Conservation (phyloP, 2,329 filamentous ascomycete species). For the Exophiala sideris region DNA sequence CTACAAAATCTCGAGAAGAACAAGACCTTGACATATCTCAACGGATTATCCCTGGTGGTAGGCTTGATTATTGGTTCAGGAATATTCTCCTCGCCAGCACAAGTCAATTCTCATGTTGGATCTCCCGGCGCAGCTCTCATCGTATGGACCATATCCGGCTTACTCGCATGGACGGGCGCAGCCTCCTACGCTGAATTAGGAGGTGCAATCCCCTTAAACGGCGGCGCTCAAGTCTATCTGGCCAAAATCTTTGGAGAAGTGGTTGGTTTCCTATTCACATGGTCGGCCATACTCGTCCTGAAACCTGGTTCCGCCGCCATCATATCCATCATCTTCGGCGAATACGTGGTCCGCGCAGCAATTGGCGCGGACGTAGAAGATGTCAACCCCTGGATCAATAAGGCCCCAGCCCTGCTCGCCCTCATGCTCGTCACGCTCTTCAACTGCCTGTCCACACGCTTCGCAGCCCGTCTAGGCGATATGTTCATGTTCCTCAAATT, state of each 20-base stretch:
- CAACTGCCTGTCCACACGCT: conserved; percentile 85
- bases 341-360: conserved; percentile 86
- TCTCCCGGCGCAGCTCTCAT: conserved; percentile 85
- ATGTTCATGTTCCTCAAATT: conserved; percentile 98
- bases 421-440: conserved; percentile 73
- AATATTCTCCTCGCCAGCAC: conserved; percentile 91
- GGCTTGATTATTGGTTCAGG: conserved; percentile 94
- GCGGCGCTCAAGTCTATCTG: conserved; percentile 88
- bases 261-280: conserved; percentile 90
- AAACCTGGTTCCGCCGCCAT: conserved; percentile 94
- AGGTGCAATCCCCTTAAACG: conserved; percentile 91
- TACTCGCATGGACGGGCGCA: conserved; percentile 93
- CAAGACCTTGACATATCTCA: conserved; percentile 92
- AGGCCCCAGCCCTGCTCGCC: conserved; percentile 75
- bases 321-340: conserved; percentile 95
- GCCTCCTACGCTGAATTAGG: conserved; percentile 94
- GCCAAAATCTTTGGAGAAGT: conserved; percentile 96
- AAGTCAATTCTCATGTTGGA: conserved; percentile 87
- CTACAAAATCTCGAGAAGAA: conserved; percentile 85
- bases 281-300: conserved; percentile 89
- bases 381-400: conserved; percentile 84
- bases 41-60: conserved; percentile 85
- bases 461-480: conserved; percentile 84
- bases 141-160: conserved; percentile 87
- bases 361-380: conserved; percentile 82